These are phyloP conservation scores for Rubus parviflorus DNA, from an alignment of 306 rosid genomes.

Conservation along the genomic window DNA sequence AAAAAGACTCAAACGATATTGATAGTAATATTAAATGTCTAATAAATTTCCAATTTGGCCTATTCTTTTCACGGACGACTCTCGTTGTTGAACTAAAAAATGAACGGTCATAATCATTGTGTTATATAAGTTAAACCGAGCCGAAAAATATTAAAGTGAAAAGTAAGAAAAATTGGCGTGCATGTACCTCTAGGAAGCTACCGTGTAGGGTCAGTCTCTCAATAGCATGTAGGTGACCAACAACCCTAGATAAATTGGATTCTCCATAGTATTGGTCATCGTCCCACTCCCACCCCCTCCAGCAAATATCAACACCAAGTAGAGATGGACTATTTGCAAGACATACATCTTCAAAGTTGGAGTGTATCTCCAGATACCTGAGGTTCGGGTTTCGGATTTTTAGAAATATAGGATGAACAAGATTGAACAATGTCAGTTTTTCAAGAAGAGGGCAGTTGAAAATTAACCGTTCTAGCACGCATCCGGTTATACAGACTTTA, in stretches of 20 bases:
- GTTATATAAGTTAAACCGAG: neutral
- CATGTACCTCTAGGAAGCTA: constrained; percentile 9
- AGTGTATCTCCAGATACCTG: constrained; percentile 28
- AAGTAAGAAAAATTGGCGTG: neutral
- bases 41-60: neutral
- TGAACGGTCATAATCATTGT: neutral
- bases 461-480: constrained; percentile 15
- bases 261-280: neutral
- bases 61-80: neutral
- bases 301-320: constrained; percentile 17
- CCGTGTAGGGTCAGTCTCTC: constrained; percentile 21
- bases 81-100: neutral
- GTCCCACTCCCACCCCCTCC: neutral
- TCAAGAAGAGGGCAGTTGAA: constrained; percentile 25
- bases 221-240: constrained; percentile 14
- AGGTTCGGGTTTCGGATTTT: constrained; percentile 23
- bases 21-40: neutral
- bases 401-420: neutral
- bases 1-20: neutral
- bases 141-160: neutral
- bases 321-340: constrained; percentile 18
- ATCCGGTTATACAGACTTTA: neutral
- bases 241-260: constrained; percentile 20
- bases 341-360: constrained; percentile 16
- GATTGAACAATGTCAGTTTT: constrained; percentile 22